Evolutionary conservation across 2,329 filamentous ascomycete species (phyloP).

Genomic region (Cladophialophora yegresii): DNA sequence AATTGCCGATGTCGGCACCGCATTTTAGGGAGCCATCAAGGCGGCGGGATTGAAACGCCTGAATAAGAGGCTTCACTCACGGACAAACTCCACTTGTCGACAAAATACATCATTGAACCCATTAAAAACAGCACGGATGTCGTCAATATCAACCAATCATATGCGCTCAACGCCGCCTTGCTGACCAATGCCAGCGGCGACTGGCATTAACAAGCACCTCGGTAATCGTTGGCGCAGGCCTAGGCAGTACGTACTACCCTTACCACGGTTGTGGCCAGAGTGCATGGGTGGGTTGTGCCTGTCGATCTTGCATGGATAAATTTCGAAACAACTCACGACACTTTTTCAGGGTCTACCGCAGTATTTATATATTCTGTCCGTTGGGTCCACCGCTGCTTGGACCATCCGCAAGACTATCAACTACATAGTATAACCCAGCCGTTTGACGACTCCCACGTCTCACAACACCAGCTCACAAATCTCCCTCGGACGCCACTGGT

Average conservation of each 20-base stretch:
- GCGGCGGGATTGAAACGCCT: not conserved
- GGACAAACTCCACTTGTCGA: not conserved
- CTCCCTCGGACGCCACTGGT: not conserved
- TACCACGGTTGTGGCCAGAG: not conserved
- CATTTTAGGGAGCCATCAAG: not conserved
- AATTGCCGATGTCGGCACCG: not conserved
- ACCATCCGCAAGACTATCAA: not conserved
- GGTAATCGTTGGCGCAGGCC: not conserved
- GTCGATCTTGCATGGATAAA: not conserved
- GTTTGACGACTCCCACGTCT: not conserved
- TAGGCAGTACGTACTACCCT: not conserved
- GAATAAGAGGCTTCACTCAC: not conserved
- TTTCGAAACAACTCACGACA: not conserved
- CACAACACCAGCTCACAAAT: not conserved
- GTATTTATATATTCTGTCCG: not conserved
- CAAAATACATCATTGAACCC: not conserved
- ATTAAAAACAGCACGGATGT: not conserved
- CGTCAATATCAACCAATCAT: slow-evolving; percentile 10
- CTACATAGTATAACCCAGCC: not conserved
- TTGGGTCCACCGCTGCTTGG: not conserved
- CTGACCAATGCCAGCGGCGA: slow-evolving; percentile 11
- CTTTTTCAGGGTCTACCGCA: not conserved
- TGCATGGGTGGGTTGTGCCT: not conserved
- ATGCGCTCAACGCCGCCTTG: not conserved
- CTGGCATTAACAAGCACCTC: not conserved